Evolutionary conservation across 1,284 basidiomycete species (phyloP).

Genomic region (Schizophyllum amplum): DNA sequence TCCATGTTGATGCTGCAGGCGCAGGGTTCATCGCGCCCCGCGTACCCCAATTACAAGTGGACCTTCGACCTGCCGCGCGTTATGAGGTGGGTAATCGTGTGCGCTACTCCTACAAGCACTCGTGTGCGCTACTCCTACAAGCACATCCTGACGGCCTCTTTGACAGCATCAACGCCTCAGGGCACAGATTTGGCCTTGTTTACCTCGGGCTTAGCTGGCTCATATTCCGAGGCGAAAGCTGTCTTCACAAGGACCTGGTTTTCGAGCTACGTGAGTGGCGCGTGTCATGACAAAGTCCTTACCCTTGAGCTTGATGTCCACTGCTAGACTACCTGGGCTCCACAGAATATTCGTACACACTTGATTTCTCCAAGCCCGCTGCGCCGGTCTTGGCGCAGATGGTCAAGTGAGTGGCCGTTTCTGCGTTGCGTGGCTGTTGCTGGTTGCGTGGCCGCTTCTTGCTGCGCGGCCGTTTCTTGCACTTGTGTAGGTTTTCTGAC

Average conservation of each 20-base stretch:
- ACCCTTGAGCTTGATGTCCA: background rate
- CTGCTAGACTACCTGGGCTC: conserved; percentile 45
- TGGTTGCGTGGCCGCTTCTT: too few species aligned
- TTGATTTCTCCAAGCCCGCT: conserved; percentile 92
- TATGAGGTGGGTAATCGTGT: conserved; percentile 16
- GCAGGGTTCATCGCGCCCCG: conserved; percentile 60
- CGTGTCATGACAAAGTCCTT: background rate
- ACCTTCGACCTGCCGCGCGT: conserved; percentile 60
- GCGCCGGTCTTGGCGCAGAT: conserved; percentile 89
- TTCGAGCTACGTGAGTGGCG: conserved; percentile 53
- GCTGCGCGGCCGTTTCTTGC: background rate
- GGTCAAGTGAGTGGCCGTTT: conserved; percentile 85
- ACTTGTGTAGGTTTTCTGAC: background rate
- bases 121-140: background rate
- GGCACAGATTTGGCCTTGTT: conserved; percentile 60
- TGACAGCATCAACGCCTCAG: conserved; percentile 51
- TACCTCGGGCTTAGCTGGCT: conserved; percentile 67
- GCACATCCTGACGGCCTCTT: background rate
- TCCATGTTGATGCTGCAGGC: conserved; percentile 53
- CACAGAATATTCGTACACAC: conserved; percentile 71
- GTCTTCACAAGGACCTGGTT: conserved; percentile 53
- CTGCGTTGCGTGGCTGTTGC: conserved; percentile 85
- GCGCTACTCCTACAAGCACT: too few species aligned
- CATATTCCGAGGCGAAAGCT: conserved; percentile 48
- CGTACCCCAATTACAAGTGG: conserved; percentile 56